Conservation (phyloP, 768 basidiomycete species). For the Collybiopsis confluens region DNA sequence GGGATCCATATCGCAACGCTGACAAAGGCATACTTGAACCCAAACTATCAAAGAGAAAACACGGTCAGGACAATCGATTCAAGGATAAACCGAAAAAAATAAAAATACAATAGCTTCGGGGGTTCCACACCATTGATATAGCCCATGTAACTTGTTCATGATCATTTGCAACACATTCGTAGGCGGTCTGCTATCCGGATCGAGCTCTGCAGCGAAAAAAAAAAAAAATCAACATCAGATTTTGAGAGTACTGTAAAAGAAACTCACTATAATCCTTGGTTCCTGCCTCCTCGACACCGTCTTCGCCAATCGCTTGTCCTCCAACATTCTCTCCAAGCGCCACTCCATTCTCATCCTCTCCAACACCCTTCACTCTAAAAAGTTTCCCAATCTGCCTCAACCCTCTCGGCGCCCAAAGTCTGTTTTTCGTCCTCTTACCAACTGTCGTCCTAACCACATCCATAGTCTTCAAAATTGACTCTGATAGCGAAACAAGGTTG, state of each 20-base stretch:
- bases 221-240: background rate
- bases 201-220: slow-evolving; percentile 25
- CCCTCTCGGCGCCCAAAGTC: slow-evolving; percentile 49
- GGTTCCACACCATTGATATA: slow-evolving; percentile 37
- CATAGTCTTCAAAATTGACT: slow-evolving; percentile 31
- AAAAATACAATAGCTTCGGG: slow-evolving; percentile 34
- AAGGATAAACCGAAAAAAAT: background rate
- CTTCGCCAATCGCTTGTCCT: slow-evolving; percentile 14
- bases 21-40: slow-evolving; percentile 45
- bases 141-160: slow-evolving; percentile 27
- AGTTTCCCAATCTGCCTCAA: slow-evolving; percentile 21
- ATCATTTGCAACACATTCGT: slow-evolving; percentile 36
- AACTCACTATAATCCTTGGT: slow-evolving; percentile 10
- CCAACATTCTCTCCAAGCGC: slow-evolving; percentile 21
- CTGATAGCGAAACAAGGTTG: slow-evolving; percentile 34
- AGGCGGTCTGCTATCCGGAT: slow-evolving; percentile 48
- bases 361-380: slow-evolving; percentile 17
- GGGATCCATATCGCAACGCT: slow-evolving; percentile 52
- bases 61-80: background rate
- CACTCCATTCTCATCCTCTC: slow-evolving; percentile 18
- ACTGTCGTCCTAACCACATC: slow-evolving; percentile 32
- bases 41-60: slow-evolving; percentile 29
- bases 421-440: slow-evolving; percentile 29
- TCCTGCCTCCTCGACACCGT: slow-evolving; percentile 1
- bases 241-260: background rate